Base-by-base conservation (phyloP, 352 stramenopile species). In the Phytophthora brassicae region DNA sequence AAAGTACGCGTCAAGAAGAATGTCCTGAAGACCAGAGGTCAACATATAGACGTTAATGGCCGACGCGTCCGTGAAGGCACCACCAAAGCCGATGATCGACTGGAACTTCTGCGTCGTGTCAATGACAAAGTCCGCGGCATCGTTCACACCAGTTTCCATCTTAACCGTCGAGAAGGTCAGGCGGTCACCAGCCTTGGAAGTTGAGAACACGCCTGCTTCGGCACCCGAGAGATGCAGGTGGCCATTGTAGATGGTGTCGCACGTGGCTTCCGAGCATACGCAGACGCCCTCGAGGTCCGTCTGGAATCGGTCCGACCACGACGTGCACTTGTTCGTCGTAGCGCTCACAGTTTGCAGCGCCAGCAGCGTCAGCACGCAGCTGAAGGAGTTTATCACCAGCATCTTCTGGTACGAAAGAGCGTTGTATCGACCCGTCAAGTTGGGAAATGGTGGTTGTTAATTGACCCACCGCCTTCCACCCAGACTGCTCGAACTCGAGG, bases 11-110 rank as follows among this genome's bases (percentile, higher is more conserved):
- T 96, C 75, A 31, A 96, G 50, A 29, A 95, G 55, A 31, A 81
- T 62, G 19, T 90, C 63, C 48, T 96, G 86, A 5, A 94, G 59
- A 7, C 56, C 67, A 1, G 67, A 47, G 5, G 72, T 59, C 42
- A 97, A 69, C 58, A 79, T 65, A 54, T 88, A 80, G 41, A 96
- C 68, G 52, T 95, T 94, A 56, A 94, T 86, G 19, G 87, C 74
- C 33, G 87, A 76, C 3, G 86, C 64, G 54, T 97, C 90, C 8
- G 89, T 97, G 75, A 97, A 97, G 20, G 90, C 87, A 16, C 88
- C 90, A 9, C 90, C 90, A 58, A 97, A 97, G 12, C 90, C 90
- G 24, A 88, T 74, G 41, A 97, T 95, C 56, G 85, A 72, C 66
- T 97, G 81, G 74, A 80, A 90, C 50, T 63, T 86, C 24, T 67